Conservation (phyloP, 768 basidiomycete genomes). For the Lentinula aciculospora region DNA sequence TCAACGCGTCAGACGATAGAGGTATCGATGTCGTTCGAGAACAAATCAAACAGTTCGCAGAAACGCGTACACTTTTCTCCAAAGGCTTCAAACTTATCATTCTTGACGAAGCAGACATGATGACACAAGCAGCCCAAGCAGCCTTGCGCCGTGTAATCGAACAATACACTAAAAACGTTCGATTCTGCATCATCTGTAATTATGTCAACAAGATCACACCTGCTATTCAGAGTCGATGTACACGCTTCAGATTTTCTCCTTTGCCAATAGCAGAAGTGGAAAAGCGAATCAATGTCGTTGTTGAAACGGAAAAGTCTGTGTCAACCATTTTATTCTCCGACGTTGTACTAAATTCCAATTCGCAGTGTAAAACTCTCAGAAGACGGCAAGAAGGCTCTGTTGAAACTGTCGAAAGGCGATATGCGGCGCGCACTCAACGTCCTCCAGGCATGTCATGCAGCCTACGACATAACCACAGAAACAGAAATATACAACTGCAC, state of each 20-base stretch:
- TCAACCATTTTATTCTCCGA: neutral
- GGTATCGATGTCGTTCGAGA: constrained; percentile 98
- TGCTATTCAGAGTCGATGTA: constrained; percentile 97
- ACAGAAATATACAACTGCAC: constrained; percentile 95
- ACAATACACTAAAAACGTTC: constrained; percentile 97
- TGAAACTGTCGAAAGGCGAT: constrained; percentile 95
- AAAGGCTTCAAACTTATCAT: constrained; percentile 98
- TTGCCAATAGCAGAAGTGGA: constrained; percentile 82
- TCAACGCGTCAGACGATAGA: constrained; percentile 97
- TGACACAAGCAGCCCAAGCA: constrained; percentile 97
- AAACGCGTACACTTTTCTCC: constrained; percentile 85
- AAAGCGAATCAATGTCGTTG: constrained; percentile 70
- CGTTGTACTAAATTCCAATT: neutral
- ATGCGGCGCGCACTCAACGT: constrained; percentile 97
- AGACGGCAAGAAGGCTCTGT: constrained; percentile 82
- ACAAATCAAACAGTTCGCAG: constrained; percentile 98
- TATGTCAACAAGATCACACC: constrained; percentile 99
- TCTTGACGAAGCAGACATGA: constrained; percentile 99
- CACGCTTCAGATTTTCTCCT: constrained; percentile 94
- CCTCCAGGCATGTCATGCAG: constrained; percentile 96
- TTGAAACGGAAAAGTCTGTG: constrained; percentile 78
- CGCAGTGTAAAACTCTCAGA: constrained; percentile 77
- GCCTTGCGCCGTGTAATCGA: constrained; percentile 96
- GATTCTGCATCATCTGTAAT: constrained; percentile 99
- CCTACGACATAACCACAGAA: constrained; percentile 85